These are phyloP conservation scores for Xerocomus amazonicus DNA, from an alignment of 1,284 basidiomycete genomes.

Conservation along the genomic window DNA sequence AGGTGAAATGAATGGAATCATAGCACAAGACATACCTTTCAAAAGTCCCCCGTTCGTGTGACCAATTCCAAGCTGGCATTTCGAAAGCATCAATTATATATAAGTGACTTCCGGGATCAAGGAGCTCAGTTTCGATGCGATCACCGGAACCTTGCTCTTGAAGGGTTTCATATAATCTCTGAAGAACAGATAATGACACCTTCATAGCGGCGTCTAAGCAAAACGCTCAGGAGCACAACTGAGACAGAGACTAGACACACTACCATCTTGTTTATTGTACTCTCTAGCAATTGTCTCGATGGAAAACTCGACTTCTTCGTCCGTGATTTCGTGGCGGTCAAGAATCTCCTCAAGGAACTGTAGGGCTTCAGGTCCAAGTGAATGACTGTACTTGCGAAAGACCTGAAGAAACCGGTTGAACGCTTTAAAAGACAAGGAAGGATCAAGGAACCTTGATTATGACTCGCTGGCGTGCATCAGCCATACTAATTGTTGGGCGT, in stretches of 20 bases:
- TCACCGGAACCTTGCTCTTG: constrained; percentile 68
- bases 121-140: constrained; percentile 52
- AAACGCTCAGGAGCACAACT: constrained; percentile 3
- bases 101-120: constrained; percentile 85
- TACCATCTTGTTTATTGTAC: constrained; percentile 90
- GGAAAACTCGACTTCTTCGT: constrained; percentile 74
- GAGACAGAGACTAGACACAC: constrained; percentile 22
- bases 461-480: constrained; percentile 47
- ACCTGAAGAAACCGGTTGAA: constrained; percentile 43
- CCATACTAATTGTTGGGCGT: constrained; percentile 27
- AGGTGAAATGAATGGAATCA: constrained; percentile 2
- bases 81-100: constrained; percentile 88
- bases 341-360: constrained; percentile 67
- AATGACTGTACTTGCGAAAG: constrained; percentile 81
- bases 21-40: constrained; percentile 55
- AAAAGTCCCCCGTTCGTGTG: constrained; percentile 78
- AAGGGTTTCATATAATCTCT: constrained; percentile 78
- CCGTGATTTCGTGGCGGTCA: constrained; percentile 59
- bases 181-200: constrained; percentile 68
- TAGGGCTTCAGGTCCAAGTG: constrained; percentile 72
- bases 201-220: constrained; percentile 75
- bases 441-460: constrained; percentile 58
- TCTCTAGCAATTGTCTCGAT: constrained; percentile 83
- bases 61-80: constrained; percentile 93
- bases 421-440: background rate